Evolutionary conservation across 371 early-diverging fungal genomes (phyloP).

Genomic region (Circinella umbellata): DNA sequence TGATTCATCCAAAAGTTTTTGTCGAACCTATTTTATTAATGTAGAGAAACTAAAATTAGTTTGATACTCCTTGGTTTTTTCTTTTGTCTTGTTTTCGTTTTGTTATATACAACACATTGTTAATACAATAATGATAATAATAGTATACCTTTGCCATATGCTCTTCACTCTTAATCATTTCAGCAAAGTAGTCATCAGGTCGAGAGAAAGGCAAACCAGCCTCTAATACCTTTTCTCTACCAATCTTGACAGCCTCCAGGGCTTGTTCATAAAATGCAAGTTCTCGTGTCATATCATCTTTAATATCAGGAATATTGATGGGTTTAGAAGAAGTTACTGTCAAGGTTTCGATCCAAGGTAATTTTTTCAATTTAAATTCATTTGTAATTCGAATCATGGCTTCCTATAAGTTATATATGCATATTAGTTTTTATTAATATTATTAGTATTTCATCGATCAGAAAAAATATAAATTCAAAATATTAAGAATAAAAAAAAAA

Average conservation of each 20-base stretch:
- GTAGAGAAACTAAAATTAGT: background rate
- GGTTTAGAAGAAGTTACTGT: conserved; percentile 72
- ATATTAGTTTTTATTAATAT: background rate
- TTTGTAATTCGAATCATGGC: conserved; percentile 27
- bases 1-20: conserved; percentile 83
- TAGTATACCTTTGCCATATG: conserved; percentile 81
- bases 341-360: conserved; percentile 87
- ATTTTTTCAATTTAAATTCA: conserved; percentile 68
- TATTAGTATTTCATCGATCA: background rate
- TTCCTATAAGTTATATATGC: background rate
- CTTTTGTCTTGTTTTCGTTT: too few species aligned
- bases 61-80: too few species aligned
- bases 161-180: conserved; percentile 96
- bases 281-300: conserved; percentile 91
- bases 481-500: background rate
- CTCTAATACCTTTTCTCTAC: conserved; percentile 57
- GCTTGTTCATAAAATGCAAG: conserved; percentile 91
- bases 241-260: conserved; percentile 78
- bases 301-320: conserved; percentile 64
- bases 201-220: conserved; percentile 80
- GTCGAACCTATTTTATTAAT: conserved; percentile 61
- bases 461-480: background rate
- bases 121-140: background rate
- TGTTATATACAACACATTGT: too few species aligned
- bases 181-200: conserved; percentile 95